phyloP scores from a whole-genome alignment of 257 asterid species.

The Coffea eugenioides region DNA sequence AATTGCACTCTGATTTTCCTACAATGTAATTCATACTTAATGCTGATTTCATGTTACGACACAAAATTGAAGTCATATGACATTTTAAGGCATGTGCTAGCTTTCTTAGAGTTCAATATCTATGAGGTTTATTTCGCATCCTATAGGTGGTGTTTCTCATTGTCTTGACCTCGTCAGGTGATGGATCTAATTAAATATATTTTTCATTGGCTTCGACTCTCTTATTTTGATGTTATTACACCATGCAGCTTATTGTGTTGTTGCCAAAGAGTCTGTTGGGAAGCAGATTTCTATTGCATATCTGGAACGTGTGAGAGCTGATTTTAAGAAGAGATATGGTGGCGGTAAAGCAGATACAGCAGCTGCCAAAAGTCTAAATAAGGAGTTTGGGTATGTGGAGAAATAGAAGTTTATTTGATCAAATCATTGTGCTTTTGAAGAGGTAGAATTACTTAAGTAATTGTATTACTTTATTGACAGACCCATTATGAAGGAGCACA shows the following conservation, averaged over 20 bases:
- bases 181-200: not conserved
- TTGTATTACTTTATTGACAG: conserved; percentile 32
- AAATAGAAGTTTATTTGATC: not conserved
- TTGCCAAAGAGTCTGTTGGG: conserved; percentile 86
- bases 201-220: not conserved
- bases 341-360: conserved; percentile 96
- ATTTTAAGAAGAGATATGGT: conserved; percentile 87
- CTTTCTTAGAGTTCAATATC: not conserved
- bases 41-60: not conserved
- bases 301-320: conserved; percentile 81
- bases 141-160: not conserved
- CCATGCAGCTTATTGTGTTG: conserved; percentile 85
- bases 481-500: conserved; percentile 83
- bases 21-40: not conserved
- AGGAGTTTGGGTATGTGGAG: conserved; percentile 74
- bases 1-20: not conserved
- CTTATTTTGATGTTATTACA: conserved; percentile 1
- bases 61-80: not conserved
- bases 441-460: not conserved
- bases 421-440: not conserved
- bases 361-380: conserved; percentile 80
- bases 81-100: not conserved
- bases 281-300: conserved; percentile 86
- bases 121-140: not conserved
- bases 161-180: not conserved